Percentiles rank a stretch among this genome's conserved stretches.
Evolutionary conservation across 75 land plant genomes (phyloP).

Genomic region (Selaginella moellendorffii): DNA sequence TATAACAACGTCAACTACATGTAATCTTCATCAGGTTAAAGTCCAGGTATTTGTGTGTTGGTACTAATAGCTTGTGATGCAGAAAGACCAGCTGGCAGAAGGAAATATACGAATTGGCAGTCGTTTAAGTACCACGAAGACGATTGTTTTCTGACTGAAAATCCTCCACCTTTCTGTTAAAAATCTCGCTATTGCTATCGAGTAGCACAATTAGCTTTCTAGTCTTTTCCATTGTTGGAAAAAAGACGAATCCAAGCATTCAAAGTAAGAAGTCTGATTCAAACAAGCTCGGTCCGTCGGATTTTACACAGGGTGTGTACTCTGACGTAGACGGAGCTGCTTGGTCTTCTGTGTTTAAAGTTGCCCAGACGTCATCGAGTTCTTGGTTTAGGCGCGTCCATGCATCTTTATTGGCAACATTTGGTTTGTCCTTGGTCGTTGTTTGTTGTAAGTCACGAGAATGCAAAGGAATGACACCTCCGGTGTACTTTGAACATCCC

Average conservation of each 20-base stretch:
- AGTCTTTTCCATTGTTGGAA: neutral
- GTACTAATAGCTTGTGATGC: too few relatives aligned
- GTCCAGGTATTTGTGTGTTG: too few relatives aligned
- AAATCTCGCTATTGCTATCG: neutral
- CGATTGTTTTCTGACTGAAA: neutral
- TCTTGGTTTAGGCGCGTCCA: slow-evolving; percentile 81
- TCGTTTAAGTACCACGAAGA: too few relatives aligned
- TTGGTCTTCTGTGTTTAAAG: too few relatives aligned
- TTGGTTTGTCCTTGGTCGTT: too few relatives aligned
- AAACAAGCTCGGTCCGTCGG: neutral
- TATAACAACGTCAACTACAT: too few relatives aligned
- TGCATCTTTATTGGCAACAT: slow-evolving; percentile 77
- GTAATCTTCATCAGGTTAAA: too few relatives aligned
- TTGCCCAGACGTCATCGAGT: neutral
- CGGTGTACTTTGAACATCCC: slow-evolving; percentile 13
- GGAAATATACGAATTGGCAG: too few relatives aligned
- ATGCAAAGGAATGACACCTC: too few relatives aligned
- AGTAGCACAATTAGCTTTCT: neutral
- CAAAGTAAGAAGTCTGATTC: neutral
- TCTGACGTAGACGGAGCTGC: too few relatives aligned
- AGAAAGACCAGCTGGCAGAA: too few relatives aligned
- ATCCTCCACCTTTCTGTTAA: neutral
- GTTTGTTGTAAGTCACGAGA: too few relatives aligned
- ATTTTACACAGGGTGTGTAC: neutral
- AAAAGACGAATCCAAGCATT: neutral